These are phyloP conservation scores for Pulicaria dysenterica DNA, from an alignment of 129 eudicot genomes.

Conservation along the genomic window DNA sequence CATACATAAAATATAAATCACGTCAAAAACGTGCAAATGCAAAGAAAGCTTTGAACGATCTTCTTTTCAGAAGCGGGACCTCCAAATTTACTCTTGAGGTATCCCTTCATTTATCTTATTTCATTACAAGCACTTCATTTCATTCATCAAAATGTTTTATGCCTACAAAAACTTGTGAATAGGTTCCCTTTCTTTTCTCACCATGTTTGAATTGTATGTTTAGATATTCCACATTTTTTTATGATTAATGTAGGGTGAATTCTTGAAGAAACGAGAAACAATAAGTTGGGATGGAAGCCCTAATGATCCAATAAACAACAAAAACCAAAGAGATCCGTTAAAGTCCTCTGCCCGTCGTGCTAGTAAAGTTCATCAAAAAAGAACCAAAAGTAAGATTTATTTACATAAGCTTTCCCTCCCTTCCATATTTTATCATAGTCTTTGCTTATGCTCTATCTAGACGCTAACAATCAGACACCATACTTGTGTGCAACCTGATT, in stretches of 20 bases:
- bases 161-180: slow-evolving; percentile 7
- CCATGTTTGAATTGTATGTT: slow-evolving; percentile 15
- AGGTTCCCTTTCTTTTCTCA: not conserved
- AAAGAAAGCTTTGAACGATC: slow-evolving; percentile 69
- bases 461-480: slow-evolving; percentile 5
- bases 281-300: slow-evolving; percentile 32
- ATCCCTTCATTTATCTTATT: slow-evolving; percentile 14
- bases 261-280: slow-evolving; percentile 22
- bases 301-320: slow-evolving; percentile 28
- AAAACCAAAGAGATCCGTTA: slow-evolving; percentile 43
- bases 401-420: not conserved
- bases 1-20: slow-evolving; percentile 47
- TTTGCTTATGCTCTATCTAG: not conserved
- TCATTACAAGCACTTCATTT: not conserved
- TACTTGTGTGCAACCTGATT: not conserved
- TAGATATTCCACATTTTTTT: not conserved
- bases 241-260: slow-evolving; percentile 31
- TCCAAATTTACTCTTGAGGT: slow-evolving; percentile 60
- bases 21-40: slow-evolving; percentile 89
- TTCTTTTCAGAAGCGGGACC: slow-evolving; percentile 40
- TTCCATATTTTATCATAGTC: not conserved
- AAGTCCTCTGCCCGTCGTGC: slow-evolving; percentile 49
- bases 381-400: slow-evolving; percentile 57
- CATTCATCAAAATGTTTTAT: not conserved
- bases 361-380: slow-evolving; percentile 43